Percentiles rank a stretch among this genome's conserved stretches.
These are phyloP conservation scores for Gryganskiella cystojenkinii DNA, from an alignment of 192 early-diverging fungal genomes.

Conservation along the genomic window DNA sequence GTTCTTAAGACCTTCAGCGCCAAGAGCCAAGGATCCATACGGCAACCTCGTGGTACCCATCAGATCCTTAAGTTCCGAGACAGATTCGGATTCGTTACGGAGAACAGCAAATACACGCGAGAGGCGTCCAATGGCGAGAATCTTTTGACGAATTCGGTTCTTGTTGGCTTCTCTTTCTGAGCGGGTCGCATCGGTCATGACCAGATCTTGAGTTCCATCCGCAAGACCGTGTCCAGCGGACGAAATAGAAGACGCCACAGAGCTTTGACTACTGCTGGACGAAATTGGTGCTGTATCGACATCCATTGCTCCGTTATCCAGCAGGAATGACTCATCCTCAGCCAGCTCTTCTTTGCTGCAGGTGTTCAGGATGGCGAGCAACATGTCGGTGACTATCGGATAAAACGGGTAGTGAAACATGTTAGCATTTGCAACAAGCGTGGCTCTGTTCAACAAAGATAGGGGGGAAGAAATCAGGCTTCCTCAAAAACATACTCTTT, in stretches of 20 bases:
- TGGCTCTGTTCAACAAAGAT: neutral
- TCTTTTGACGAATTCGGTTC: constrained; percentile 67
- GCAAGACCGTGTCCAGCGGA: neutral
- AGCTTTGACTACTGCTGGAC: constrained; percentile 14
- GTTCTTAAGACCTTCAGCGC: constrained; percentile 93
- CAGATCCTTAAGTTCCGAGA: constrained; percentile 93
- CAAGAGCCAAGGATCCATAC: constrained; percentile 85
- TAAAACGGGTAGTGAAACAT: neutral
- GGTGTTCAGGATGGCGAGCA: constrained; percentile 92
- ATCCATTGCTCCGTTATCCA: constrained; percentile 26
- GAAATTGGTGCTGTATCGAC: constrained; percentile 23
- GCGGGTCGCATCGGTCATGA: constrained; percentile 25
- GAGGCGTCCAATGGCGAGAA: constrained; percentile 93
- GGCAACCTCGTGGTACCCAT: constrained; percentile 89
- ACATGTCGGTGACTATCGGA: constrained; percentile 91
- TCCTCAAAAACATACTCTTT: constrained; percentile 80
- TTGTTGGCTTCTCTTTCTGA: constrained; percentile 23
- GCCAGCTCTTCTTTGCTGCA: constrained; percentile 95
- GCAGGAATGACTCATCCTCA: constrained; percentile 63
- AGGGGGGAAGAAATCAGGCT: neutral
- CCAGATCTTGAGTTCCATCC: constrained; percentile 4
- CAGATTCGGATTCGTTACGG: constrained; percentile 90
- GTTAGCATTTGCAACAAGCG: constrained; percentile 6
- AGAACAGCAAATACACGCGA: constrained; percentile 91
- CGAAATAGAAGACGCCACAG: constrained; percentile 1